Base-by-base conservation (phyloP, 78 protist genomes). In the Dictyostelium purpureum region DNA sequence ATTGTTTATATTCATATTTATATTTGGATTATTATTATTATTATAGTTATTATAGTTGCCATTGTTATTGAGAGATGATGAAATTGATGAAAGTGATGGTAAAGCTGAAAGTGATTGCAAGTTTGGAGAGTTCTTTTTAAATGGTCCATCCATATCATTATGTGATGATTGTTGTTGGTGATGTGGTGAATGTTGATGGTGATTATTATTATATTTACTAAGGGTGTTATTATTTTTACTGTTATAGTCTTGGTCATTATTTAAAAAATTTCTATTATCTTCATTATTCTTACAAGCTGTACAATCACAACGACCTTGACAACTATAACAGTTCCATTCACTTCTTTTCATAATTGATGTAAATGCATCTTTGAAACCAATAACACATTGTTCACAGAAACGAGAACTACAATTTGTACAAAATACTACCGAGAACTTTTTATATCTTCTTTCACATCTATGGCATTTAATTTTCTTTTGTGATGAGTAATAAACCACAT, bases 301-400 rank as follows among this genome's bases (percentile, higher is more conserved):
- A 73, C 92, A 85, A 45, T 45, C 42, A 43, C 92, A 85, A 33
- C 37, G 45, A 28, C 75, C 82, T 31, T 37, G 6, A 57, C 92
- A 85, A 59, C 74, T 40, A 24, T 54, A 85, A 73, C 92, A 85
- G 31, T 85, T 47, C 92, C 92, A 85, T n/a, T 71, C 61, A 47
- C 31, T 21, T 35, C 77, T n/a, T 52, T 67, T 71, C n/a, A 73
- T 61, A n/a, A 85, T 4, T 16, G 10, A 14, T 31, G 10, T 51
- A 7, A 85, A 85, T 1, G 71, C 37, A 1, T 56, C 31, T 7
- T 65, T 42, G 73, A 42, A 66, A 10, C 19, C 9, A 11, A 14
- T 28, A 0, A 70, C 49, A 73, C 92, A 85, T 21, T 77, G 35
- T 42, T 85, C 73, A 57, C 92, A 85, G 33, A 56, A 85, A 12